Conservation (phyloP, 345 rosid genomes). For the Linum lewisii region DNA sequence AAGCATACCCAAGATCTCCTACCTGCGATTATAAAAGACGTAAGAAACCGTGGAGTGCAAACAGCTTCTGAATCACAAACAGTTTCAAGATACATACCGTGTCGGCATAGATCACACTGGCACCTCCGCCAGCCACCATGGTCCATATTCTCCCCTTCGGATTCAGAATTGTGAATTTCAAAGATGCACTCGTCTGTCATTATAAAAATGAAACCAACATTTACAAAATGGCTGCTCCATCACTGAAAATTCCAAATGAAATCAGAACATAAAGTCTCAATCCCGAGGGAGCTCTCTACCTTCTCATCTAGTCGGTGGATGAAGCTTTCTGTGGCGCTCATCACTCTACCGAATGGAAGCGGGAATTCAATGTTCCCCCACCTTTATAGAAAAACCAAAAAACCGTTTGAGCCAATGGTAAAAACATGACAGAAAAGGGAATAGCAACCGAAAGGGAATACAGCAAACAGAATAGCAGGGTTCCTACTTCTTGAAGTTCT, state of each 20-base stretch:
- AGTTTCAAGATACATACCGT: conserved; percentile 40
- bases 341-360: conserved; percentile 90
- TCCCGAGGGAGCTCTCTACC: conserved; percentile 30
- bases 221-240: too few relatives aligned
- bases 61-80: conserved; percentile 15
- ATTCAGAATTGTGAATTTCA: conserved; percentile 91
- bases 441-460: neutral
- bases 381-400: conserved; percentile 26
- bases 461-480: conserved; percentile 1
- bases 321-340: conserved; percentile 70
- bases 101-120: conserved; percentile 96
- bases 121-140: conserved; percentile 99
- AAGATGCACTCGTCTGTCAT: conserved; percentile 87
- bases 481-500: conserved; percentile 84
- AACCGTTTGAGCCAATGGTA: neutral
- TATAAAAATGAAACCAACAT: conserved; percentile 7
- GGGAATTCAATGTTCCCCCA: conserved; percentile 91
- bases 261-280: neutral
- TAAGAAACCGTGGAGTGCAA: neutral
- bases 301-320: conserved; percentile 94
- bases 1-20: conserved; percentile 95
- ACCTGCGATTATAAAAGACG: conserved; percentile 37
- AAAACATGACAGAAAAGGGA: neutral
- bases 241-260: conserved; percentile 1
- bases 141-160: conserved; percentile 97